Evolutionary conservation across 768 basidiomycete genomes (phyloP).

Genomic region (Podaxis sp.): DNA sequence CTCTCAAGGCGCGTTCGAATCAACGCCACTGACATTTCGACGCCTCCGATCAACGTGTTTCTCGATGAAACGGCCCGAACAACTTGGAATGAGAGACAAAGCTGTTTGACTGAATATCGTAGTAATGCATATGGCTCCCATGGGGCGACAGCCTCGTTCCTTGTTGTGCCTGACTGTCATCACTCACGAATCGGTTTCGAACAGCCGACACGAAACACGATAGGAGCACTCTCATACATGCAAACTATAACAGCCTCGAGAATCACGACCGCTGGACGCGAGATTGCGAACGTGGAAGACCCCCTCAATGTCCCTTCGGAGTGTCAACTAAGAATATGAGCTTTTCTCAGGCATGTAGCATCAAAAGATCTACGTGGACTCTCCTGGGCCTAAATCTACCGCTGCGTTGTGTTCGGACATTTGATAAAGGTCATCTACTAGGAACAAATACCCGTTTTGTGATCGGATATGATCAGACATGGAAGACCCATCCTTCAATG

Average conservation of each 20-base stretch:
- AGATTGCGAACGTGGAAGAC: neutral
- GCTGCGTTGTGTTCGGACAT: neutral
- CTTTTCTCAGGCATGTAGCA: neutral
- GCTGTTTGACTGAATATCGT: too few species aligned
- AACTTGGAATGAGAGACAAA: too few species aligned
- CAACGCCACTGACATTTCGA: too few species aligned
- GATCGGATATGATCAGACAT: neutral
- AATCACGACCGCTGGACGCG: neutral
- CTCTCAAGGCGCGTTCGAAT: too few species aligned
- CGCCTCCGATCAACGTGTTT: too few species aligned
- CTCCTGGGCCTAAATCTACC: neutral
- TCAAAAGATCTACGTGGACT: neutral
- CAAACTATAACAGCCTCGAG: neutral
- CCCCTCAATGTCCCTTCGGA: neutral
- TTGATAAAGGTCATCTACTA: neutral
- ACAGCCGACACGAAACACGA: neutral
- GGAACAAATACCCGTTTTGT: neutral
- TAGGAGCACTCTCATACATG: neutral
- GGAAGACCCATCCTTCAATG: constrained; percentile 1
- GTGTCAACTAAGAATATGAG: neutral
- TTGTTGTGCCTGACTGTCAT: neutral
- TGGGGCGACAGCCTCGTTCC: neutral
- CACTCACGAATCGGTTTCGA: neutral
- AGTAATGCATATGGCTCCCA: neutral
- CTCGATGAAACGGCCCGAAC: too few species aligned